Percentiles rank a stretch among this genome's conserved stretches.
These are phyloP conservation scores for Lipomyces lipofer DNA, from an alignment of 805 yeast species.

Conservation along the genomic window DNA sequence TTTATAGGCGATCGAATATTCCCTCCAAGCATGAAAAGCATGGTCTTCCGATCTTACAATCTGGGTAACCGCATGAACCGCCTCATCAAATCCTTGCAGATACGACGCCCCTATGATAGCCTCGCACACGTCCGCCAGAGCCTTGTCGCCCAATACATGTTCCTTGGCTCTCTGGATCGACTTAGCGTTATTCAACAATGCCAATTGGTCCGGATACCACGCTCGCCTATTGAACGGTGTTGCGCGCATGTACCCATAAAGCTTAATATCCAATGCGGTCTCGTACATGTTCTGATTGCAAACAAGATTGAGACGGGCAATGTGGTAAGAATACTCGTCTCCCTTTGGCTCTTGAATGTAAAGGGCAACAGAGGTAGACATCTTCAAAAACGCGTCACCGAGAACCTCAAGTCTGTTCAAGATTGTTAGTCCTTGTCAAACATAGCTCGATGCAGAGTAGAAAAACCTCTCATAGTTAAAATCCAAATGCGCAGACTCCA, in stretches of 20 bases:
- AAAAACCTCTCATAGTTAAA: constrained; percentile 3
- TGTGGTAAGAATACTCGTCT: constrained; percentile 6
- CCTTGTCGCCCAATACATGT: constrained; percentile 4
- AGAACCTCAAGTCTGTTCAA: constrained; percentile 3
- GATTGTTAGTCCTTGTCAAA: too few relatives aligned
- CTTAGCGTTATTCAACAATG: background rate
- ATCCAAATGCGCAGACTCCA: constrained; percentile 2
- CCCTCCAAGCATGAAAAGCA: constrained; percentile 1
- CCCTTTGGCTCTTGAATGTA: background rate
- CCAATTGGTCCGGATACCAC: constrained; percentile 9
- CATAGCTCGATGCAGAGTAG: background rate
- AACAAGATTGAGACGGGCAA: constrained; percentile 3
- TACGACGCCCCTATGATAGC: constrained; percentile 7
- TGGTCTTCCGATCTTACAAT: constrained; percentile 1
- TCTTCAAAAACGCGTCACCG: constrained; percentile 14
- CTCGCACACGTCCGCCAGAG: constrained; percentile 13
- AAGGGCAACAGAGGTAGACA: constrained; percentile 5
- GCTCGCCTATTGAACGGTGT: constrained; percentile 3
- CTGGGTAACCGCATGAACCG: background rate
- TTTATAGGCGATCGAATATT: background rate
- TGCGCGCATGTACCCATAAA: constrained; percentile 4
- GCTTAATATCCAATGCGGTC: background rate
- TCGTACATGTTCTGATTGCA: constrained; percentile 11
- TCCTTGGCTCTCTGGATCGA: background rate
- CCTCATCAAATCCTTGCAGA: constrained; percentile 6